Evolutionary conservation across 441 rosid species (phyloP).

Genomic region (Metrosideros polymorpha): DNA sequence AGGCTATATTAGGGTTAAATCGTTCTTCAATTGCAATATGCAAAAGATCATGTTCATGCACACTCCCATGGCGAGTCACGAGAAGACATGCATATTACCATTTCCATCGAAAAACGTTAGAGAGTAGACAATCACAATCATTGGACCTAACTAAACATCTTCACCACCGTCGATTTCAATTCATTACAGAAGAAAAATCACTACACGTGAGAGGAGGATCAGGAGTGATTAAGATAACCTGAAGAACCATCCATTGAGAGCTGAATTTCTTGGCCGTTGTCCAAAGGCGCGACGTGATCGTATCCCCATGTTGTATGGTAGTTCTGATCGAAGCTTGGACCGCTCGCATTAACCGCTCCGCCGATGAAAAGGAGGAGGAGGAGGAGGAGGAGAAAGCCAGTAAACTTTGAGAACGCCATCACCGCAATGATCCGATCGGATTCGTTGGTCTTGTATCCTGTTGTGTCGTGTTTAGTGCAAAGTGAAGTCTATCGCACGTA

Average conservation of each 20-base stretch:
- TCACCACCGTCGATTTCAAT: neutral
- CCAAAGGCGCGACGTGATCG: slow-evolving; percentile 14
- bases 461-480: neutral
- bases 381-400: neutral
- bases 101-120: neutral
- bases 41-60: neutral
- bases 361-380: neutral
- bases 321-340: slow-evolving; percentile 23
- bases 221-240: slow-evolving; percentile 15
- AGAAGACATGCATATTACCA: neutral
- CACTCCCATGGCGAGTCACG: neutral
- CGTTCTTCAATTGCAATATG: neutral
- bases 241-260: slow-evolving; percentile 21
- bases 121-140: neutral
- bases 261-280: slow-evolving; percentile 16
- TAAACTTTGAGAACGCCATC: neutral
- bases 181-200: neutral
- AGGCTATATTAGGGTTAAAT: neutral
- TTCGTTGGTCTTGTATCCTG: neutral
- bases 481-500: neutral
- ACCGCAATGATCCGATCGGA: neutral
- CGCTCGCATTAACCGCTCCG: neutral
- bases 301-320: slow-evolving; percentile 49
- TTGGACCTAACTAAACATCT: neutral
- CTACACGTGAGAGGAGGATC: neutral